These are phyloP conservation scores for Fistulifera solaris DNA, from an alignment of 108 stramenopile species.

Conservation along the genomic window DNA sequence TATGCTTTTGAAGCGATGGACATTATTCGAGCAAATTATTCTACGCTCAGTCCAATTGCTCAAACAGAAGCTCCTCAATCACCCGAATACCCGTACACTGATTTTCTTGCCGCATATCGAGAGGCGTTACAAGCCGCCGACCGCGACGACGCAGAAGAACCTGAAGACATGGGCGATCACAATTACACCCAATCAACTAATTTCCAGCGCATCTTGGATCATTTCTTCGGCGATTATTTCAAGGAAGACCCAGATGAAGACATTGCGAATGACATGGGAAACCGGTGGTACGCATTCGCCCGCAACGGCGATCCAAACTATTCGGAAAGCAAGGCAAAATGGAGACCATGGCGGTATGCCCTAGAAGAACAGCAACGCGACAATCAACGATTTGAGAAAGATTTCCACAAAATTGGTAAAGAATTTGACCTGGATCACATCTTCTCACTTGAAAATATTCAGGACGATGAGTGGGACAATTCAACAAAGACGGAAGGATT, in stretches of 20 bases:
- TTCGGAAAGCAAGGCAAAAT: slow-evolving; percentile 38
- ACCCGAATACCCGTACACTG: slow-evolving; percentile 54
- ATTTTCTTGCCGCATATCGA: slow-evolving; percentile 39
- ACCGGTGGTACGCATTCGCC: slow-evolving; percentile 54
- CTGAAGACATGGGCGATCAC: background rate
- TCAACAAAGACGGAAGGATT: slow-evolving; percentile 10
- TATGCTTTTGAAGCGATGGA: slow-evolving; percentile 75
- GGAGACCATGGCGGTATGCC: slow-evolving; percentile 46
- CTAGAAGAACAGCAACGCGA: slow-evolving; percentile 12
- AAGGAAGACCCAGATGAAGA: slow-evolving; percentile 58
- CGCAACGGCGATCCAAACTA: slow-evolving; percentile 45
- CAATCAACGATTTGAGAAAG: slow-evolving; percentile 5
- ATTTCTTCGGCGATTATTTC: slow-evolving; percentile 63
- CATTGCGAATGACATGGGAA: slow-evolving; percentile 47
- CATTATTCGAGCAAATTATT: slow-evolving; percentile 49
- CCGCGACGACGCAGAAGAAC: slow-evolving; percentile 3
- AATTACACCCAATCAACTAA: slow-evolving; percentile 12
- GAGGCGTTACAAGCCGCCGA: slow-evolving; percentile 26
- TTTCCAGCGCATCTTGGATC: slow-evolving; percentile 38
- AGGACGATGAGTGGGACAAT: slow-evolving; percentile 19
- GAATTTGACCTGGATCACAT: slow-evolving; percentile 9
- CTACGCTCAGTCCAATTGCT: slow-evolving; percentile 35
- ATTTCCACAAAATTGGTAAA: slow-evolving; percentile 9
- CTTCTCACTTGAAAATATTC: slow-evolving; percentile 2
- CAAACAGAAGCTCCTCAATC: slow-evolving; percentile 45